Conservation (phyloP, 192 early-diverging fungal species). For the Lobosporangium transversale region DNA sequence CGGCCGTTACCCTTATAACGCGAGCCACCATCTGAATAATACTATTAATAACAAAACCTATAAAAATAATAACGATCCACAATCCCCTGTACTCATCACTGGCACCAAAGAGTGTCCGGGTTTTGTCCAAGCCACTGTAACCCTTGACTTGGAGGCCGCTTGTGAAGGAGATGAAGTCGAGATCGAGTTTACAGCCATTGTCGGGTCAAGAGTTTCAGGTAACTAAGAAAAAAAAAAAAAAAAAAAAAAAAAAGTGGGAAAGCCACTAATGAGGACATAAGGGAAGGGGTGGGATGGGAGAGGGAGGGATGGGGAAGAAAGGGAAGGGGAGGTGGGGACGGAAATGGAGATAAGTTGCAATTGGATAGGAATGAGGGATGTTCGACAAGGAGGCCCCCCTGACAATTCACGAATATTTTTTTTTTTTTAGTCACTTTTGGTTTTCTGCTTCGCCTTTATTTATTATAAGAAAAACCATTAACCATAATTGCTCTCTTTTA, state of each 20-base stretch:
- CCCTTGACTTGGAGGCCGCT: neutral
- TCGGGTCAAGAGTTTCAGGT: slow-evolving; percentile 10
- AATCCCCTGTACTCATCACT: too few relatives aligned
- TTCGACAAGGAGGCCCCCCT: too few relatives aligned
- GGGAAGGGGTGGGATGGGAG: neutral
- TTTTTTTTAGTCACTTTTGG: too few relatives aligned
- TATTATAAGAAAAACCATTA: too few relatives aligned
- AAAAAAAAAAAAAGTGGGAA: neutral
- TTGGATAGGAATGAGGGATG: too few relatives aligned
- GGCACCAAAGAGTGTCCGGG: slow-evolving; percentile 9
- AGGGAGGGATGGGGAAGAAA: neutral
- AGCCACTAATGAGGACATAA: neutral
- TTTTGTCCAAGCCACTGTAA: slow-evolving; percentile 6
- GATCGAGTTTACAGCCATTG: slow-evolving; percentile 4
- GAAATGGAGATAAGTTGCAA: too few relatives aligned
- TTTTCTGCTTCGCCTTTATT: too few relatives aligned
- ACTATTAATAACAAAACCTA: too few relatives aligned
- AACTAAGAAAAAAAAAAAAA: neutral
- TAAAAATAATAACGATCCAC: too few relatives aligned
- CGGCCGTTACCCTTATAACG: too few relatives aligned
- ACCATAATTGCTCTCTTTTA: neutral
- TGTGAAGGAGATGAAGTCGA: slow-evolving; percentile 12
- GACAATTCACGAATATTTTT: neutral
- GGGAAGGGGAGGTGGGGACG: too few relatives aligned
- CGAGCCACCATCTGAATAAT: too few relatives aligned